These are phyloP conservation scores for Erodium chrysanthum DNA, from an alignment of 441 rosid genomes.

Conservation along the genomic window DNA sequence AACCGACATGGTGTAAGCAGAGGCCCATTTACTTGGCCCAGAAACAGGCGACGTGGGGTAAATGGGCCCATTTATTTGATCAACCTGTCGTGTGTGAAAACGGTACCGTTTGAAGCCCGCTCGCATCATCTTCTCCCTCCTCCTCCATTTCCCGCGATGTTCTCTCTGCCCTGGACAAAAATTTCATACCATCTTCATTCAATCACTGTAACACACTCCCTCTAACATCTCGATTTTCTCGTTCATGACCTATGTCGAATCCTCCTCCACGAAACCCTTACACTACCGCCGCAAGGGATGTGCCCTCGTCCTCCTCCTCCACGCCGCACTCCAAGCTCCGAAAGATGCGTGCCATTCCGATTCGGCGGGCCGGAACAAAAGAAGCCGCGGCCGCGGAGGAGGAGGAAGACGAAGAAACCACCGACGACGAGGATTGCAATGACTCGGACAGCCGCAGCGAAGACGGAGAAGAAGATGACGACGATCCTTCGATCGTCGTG, in stretches of 20 bases:
- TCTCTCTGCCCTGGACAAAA: not conserved
- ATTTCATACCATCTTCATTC: not conserved
- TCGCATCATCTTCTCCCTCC: not conserved
- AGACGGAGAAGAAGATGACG: conserved; percentile 8
- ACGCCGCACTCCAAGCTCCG: conserved; percentile 9
- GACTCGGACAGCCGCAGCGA: not conserved
- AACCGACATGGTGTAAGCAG: not conserved
- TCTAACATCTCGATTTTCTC: not conserved
- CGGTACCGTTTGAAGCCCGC: too few species aligned
- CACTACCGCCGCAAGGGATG: not conserved
- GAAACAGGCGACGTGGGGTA: too few species aligned
- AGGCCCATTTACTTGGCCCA: not conserved
- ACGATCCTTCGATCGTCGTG: conserved; percentile 35
- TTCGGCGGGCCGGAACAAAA: not conserved
- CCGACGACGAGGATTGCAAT: conserved; percentile 5
- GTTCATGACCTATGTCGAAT: not conserved
- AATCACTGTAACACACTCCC: not conserved
- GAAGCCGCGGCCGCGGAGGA: conserved; percentile 6
- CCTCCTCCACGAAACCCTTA: too few species aligned
- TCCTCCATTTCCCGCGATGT: conserved; percentile 2
- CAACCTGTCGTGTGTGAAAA: not conserved
- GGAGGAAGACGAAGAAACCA: not conserved
- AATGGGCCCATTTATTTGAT: not conserved
- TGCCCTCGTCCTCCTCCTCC: conserved; percentile 11
- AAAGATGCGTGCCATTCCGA: conserved; percentile 3